A percentile compares a stretch with the other conserved stretches of the same genome.
These are phyloP conservation scores for Samsoniella hepiali DNA, from an alignment of 2,329 filamentous ascomycete species.

Conservation along the genomic window DNA sequence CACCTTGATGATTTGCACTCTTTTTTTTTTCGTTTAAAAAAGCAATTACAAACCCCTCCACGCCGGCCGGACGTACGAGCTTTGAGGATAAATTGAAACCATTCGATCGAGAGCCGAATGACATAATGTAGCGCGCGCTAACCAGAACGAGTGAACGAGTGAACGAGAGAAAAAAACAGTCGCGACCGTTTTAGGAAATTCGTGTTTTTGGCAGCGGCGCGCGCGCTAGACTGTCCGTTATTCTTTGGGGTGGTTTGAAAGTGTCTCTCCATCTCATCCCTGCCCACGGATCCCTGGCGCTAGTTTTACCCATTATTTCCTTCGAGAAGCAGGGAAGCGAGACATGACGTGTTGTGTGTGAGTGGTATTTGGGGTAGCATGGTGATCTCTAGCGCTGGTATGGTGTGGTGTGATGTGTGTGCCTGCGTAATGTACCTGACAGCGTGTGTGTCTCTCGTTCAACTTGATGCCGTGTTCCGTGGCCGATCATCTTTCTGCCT, in stretches of 20 bases:
- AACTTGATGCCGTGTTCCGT: conserved; percentile 15
- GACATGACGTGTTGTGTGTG: background rate
- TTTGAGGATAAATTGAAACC: too few relatives aligned
- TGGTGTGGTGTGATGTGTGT: background rate
- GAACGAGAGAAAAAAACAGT: background rate
- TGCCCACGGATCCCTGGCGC: background rate
- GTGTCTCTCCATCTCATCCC: background rate
- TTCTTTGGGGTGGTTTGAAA: background rate
- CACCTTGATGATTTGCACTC: background rate
- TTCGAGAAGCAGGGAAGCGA: conserved; percentile 10
- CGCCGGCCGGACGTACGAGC: background rate
- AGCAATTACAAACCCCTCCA: background rate
- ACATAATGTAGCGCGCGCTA: conserved; percentile 16
- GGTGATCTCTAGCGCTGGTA: background rate
- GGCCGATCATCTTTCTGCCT: background rate
- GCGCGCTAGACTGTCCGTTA: background rate
- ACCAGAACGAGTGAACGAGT: background rate
- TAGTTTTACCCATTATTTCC: conserved; percentile 5
- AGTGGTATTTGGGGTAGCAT: background rate
- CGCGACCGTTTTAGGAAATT: conserved; percentile 15
- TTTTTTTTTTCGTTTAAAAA: background rate
- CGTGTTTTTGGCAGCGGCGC: background rate
- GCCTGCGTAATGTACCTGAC: conserved; percentile 2
- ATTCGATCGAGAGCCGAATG: background rate
- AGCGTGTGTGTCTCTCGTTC: conserved; percentile 7